Evolutionary conservation across 495 filamentous ascomycete genomes (phyloP), one percentile per base, ranked within the genome.

Genomic region (Corynascus novoguineensis): DNA sequence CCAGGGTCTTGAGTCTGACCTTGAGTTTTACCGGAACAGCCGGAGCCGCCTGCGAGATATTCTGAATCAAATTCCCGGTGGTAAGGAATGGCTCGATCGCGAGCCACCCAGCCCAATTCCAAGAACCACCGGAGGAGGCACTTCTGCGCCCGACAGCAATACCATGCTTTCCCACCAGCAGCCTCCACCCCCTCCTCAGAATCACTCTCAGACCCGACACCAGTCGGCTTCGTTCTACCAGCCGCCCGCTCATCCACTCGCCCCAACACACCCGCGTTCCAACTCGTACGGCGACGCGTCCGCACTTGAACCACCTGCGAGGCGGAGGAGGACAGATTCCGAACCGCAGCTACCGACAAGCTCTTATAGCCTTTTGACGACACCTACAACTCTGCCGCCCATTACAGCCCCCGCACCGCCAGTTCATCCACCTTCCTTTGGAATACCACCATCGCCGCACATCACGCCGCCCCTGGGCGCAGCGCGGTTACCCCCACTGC

Each of bases 31-130:
- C 41, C 72, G 74, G 17, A 66, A 62, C 48, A 85, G 88, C 53
- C 73, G 86, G 35, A 81, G 89, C 60, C 83, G 84, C 48, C 83
- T 85, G 62, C 79, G 86, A n/a, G 83, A 88, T 17, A 71, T 84
- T 12, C 70, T 84, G 10, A 67, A 72, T 53, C 76, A 79, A 58
- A 79, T 81, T 9, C 75, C 81, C 1, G 74, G 77, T 17, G 74
- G 75, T 53, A 73, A 72, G 53, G 73, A 81, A 19, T 67, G 74
- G 32, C 77, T 73, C 6, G 75, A 75, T 28, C 72, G 75, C 42
- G 75, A 68, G 3, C 77, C 77, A 31, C 71, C 75, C 25, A 81
- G 75, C 56, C 80, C 78, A 25, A 52, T 60, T 27, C 68, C 66
- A 31, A 69, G 67, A 44, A 69, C 64, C 49, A 69, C 64, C 49